These are phyloP conservation scores for Aspergillus awamori DNA, from an alignment of 2,329 filamentous ascomycete genomes.

Conservation along the genomic window DNA sequence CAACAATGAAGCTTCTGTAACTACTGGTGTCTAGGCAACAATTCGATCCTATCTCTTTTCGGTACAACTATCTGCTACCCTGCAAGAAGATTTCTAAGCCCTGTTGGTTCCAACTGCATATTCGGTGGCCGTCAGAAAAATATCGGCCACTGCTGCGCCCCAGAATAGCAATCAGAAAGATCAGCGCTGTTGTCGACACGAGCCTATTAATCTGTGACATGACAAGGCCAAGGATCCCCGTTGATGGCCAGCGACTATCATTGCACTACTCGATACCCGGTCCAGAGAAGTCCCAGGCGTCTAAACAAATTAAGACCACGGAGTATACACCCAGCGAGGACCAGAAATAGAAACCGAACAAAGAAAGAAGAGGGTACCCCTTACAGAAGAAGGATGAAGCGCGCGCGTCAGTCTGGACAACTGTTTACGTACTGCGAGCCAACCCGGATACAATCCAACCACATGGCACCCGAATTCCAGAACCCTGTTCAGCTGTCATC, in stretches of 20 bases:
- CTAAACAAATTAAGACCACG: not conserved
- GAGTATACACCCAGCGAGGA: not conserved
- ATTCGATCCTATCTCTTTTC: not conserved
- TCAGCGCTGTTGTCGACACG: not conserved
- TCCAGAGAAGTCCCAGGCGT: not conserved
- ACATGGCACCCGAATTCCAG: too few relatives aligned
- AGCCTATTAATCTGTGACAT: not conserved
- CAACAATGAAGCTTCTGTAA: too few relatives aligned
- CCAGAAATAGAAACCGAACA: not conserved
- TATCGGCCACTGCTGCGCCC: not conserved
- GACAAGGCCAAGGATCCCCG: not conserved
- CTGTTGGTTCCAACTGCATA: not conserved
- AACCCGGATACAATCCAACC: too few relatives aligned
- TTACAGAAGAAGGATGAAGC: not conserved
- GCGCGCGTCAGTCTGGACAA: not conserved
- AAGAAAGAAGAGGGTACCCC: not conserved
- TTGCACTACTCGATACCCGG: not conserved
- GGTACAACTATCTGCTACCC: not conserved
- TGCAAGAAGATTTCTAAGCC: not conserved
- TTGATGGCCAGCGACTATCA: not conserved
- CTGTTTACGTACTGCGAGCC: not conserved
- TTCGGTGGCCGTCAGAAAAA: not conserved
- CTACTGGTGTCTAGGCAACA: not conserved
- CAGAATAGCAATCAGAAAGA: not conserved
- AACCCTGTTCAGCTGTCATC: not conserved